These are phyloP conservation scores for Tuber brumale DNA, from an alignment of 495 filamentous ascomycete species.

Conservation along the genomic window DNA sequence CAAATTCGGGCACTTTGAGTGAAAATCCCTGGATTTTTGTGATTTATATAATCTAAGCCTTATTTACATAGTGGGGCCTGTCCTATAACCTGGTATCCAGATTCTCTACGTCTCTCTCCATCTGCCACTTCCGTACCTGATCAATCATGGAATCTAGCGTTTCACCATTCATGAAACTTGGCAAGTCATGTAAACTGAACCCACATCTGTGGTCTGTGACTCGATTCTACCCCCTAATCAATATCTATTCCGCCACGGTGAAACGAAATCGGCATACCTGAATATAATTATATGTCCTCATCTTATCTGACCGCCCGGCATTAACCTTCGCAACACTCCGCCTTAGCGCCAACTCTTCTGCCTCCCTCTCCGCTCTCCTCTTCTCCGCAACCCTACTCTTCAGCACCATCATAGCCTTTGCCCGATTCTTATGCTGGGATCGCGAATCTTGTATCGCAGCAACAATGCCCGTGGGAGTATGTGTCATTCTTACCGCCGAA, in stretches of 20 bases:
- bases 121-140: constrained; percentile 72
- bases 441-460: constrained; percentile 88
- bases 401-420: constrained; percentile 76
- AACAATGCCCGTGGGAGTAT: constrained; percentile 76
- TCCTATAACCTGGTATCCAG: constrained; percentile 10
- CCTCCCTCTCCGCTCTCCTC: constrained; percentile 76
- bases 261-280: constrained; percentile 47
- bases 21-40: background rate
- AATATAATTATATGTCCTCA: constrained; percentile 89
- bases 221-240: constrained; percentile 49
- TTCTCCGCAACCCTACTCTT: constrained; percentile 75
- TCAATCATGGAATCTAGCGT: constrained; percentile 70
- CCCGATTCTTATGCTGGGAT: constrained; percentile 83
- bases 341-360: constrained; percentile 63
- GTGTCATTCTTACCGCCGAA: constrained; percentile 86
- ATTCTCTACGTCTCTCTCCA: constrained; percentile 66
- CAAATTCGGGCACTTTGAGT: background rate
- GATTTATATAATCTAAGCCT: background rate
- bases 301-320: constrained; percentile 84
- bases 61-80: background rate
- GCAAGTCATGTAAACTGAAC: constrained; percentile 71
- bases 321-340: constrained; percentile 69
- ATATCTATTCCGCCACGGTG: background rate
- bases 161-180: constrained; percentile 67
- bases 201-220: constrained; percentile 92